Evolutionary conservation across 2,329 filamentous ascomycete species (phyloP), one percentile per base, ranked within the genome.

Genomic region (Fusarium graminum): DNA sequence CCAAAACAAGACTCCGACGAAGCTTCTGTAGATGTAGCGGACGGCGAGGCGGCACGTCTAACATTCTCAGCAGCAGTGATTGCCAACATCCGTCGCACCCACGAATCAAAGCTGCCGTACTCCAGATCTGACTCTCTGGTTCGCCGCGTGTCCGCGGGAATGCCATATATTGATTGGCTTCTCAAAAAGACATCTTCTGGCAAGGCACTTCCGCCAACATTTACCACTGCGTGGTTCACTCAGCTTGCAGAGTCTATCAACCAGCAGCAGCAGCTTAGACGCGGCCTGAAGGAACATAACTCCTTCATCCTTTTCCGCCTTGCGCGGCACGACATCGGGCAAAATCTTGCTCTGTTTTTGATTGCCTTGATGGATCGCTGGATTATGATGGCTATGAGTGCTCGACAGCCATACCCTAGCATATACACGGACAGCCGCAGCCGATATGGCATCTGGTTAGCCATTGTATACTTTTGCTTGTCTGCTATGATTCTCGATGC

Each of bases 331-430:
- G 65, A 68, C 17, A 56, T 68, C 17, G 65, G 65, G 7, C 65
- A 68, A 13, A 68, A 67, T 5, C 65, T 68, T 2, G 65, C 52
- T 3, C 19, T 68, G 5, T 68, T 68, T 29, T 17, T 68, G 7
- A 55, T 68, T 11, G 65, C 65, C 6, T 38, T 68, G 3, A 57
- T 68, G 64, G 65, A 68, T 32, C 65, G 65, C 4, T 68, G 65
- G 65, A 49, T 68, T 13, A 68, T 68, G 65, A 59, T 68, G 39
- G 56, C 55, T 2, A 58, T 59, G 60, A 68, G 65, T 40, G 65
- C 65, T 4, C 43, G 64, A 8, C 42, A 55, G 9, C 64, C 65
- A 7, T 68, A 68, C 7, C 56, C 60, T 4, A 62, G 60, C 41
- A 68, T 68, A 17, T 68, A 68, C 43, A 54, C 53, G 3, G 65